Conservation (phyloP, 2,329 filamentous ascomycete genomes). For the Emericellopsis cladophorae region DNA sequence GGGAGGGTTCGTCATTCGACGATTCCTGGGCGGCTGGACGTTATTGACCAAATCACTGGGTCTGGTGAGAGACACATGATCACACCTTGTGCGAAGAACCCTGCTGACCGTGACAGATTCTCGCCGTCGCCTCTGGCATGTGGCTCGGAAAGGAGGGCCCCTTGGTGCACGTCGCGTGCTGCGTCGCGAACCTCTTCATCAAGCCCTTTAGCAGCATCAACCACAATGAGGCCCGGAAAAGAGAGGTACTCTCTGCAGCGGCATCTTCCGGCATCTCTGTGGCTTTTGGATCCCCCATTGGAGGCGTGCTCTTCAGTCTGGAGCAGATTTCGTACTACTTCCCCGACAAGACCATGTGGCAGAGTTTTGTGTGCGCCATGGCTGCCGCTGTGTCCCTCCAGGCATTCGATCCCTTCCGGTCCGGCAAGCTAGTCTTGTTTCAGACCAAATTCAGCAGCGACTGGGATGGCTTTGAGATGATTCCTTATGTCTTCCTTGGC, state of each 20-base stretch:
- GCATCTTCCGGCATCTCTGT: slow-evolving; percentile 89
- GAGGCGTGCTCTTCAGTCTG: slow-evolving; percentile 89
- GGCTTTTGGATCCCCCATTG: slow-evolving; percentile 87
- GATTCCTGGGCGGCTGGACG: slow-evolving; percentile 81
- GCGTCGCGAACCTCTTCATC: slow-evolving; percentile 88
- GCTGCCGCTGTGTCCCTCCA: slow-evolving; percentile 91
- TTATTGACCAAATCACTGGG: slow-evolving; percentile 82
- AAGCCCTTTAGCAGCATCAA: slow-evolving; percentile 72
- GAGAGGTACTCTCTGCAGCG: slow-evolving; percentile 84
- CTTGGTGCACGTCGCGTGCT: slow-evolving; percentile 90
- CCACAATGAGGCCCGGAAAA: slow-evolving; percentile 87
- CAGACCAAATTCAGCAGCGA: slow-evolving; percentile 85
- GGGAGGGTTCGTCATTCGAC: slow-evolving; percentile 82
- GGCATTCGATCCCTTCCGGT: slow-evolving; percentile 86
- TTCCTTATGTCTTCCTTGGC: slow-evolving; percentile 78
- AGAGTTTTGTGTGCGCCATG: slow-evolving; percentile 98
- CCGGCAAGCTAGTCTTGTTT: slow-evolving; percentile 89
- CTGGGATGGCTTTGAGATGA: slow-evolving; percentile 90
- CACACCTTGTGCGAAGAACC: slow-evolving; percentile 5
- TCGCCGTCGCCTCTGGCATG: slow-evolving; percentile 86
- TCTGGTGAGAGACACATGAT: slow-evolving; percentile 40
- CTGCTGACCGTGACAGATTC: slow-evolving; percentile 43
- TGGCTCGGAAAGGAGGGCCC: slow-evolving; percentile 97
- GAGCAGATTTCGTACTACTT: slow-evolving; percentile 97
- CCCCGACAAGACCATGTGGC: slow-evolving; percentile 99